Conservation (phyloP, 257 asterid genomes). For the Solanum sitiens region DNA sequence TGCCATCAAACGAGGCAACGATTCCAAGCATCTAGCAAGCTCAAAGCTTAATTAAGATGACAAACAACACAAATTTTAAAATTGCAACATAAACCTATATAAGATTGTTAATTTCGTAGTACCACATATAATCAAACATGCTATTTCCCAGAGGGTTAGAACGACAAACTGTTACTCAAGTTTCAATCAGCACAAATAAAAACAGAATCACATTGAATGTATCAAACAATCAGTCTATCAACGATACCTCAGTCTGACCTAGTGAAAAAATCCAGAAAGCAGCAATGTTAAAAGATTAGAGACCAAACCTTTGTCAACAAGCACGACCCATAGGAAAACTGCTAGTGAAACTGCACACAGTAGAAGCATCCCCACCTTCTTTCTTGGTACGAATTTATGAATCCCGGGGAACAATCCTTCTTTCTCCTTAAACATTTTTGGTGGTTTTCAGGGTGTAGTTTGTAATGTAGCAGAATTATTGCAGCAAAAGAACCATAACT, state of each 20-base stretch:
- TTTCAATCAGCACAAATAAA: background rate
- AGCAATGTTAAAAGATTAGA: background rate
- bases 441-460: conserved; percentile 53
- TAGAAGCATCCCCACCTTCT: conserved; percentile 86
- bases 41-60: background rate
- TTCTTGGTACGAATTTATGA: conserved; percentile 71
- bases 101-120: background rate
- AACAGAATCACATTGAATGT: background rate
- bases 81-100: background rate
- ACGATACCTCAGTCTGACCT: background rate
- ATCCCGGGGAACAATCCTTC: conserved; percentile 60
- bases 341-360: conserved; percentile 58
- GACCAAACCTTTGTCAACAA: conserved; percentile 66
- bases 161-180: background rate
- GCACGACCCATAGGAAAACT: conserved; percentile 61
- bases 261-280: background rate
- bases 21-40: background rate
- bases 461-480: conserved; percentile 34
- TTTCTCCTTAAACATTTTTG: conserved; percentile 82
- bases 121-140: background rate
- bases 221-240: background rate
- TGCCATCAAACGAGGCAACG: background rate
- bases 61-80: background rate
- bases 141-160: background rate
- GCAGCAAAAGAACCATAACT: conserved; percentile 83